These are phyloP conservation scores for Candolleomyces aberdarensis DNA, from an alignment of 768 basidiomycete species.

Conservation along the genomic window DNA sequence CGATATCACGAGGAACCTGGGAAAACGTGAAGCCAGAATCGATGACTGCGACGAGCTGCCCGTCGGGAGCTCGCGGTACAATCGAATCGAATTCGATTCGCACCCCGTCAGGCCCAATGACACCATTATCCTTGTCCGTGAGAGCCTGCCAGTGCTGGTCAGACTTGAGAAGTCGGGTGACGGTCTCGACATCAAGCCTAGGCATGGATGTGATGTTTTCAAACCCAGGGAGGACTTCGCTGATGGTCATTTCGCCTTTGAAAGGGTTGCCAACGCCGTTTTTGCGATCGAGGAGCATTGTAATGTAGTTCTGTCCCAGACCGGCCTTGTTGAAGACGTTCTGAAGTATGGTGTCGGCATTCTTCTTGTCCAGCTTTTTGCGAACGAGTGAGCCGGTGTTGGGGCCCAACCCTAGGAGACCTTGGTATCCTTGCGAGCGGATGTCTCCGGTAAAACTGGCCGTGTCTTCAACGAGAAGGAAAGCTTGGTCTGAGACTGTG, in stretches of 20 bases:
- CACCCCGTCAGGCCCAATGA: constrained; percentile 76
- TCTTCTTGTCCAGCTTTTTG: constrained; percentile 44
- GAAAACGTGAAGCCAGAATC: constrained; percentile 60
- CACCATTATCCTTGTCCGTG: constrained; percentile 60
- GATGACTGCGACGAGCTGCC: constrained; percentile 67
- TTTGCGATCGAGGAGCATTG: constrained; percentile 61
- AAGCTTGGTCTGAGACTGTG: constrained; percentile 62
- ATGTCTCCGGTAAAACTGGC: constrained; percentile 63
- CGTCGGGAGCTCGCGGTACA: constrained; percentile 62
- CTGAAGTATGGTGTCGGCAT: constrained; percentile 59
- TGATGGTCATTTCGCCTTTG: constrained; percentile 68
- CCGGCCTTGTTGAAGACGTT: constrained; percentile 62
- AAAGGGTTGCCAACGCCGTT: constrained; percentile 48
- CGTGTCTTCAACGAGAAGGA: constrained; percentile 60
- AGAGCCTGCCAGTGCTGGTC: constrained; percentile 83
- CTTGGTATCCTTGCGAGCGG: constrained; percentile 59
- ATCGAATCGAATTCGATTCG: constrained; percentile 60
- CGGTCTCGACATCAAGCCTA: constrained; percentile 62
- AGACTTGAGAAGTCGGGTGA: constrained; percentile 53
- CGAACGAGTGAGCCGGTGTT: constrained; percentile 65
- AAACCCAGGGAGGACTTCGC: constrained; percentile 59
- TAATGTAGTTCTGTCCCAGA: constrained; percentile 60
- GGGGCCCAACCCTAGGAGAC: constrained; percentile 77
- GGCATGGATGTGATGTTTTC: constrained; percentile 61
- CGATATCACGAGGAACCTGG: constrained; percentile 70